Evolutionary conservation across 2,329 filamentous ascomycete species (phyloP).

Genomic region (Cladophialophora carrionii): DNA sequence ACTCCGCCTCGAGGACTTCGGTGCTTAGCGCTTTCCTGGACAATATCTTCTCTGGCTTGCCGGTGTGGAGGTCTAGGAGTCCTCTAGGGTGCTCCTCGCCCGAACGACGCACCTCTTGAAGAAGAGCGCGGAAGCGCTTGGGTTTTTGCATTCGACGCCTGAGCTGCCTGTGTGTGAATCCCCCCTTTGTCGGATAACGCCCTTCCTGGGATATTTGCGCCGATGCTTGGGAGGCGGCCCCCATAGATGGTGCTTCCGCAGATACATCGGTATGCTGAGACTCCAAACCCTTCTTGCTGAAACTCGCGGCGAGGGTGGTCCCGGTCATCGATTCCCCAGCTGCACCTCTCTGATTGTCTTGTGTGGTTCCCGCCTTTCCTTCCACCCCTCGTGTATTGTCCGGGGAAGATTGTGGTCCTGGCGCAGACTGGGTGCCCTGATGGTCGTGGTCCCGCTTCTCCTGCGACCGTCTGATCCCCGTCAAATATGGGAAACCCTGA

Average conservation of each 20-base stretch:
- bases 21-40: slow-evolving; percentile 17
- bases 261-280: not conserved
- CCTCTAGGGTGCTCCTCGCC: slow-evolving; percentile 1
- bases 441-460: not conserved
- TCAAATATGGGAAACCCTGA: slow-evolving; percentile 8
- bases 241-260: not conserved
- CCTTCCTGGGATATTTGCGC: not conserved
- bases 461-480: not conserved
- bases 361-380: not conserved
- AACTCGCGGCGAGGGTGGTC: not conserved
- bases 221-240: not conserved
- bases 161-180: not conserved
- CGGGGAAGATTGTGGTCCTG: not conserved
- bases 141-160: slow-evolving; percentile 1
- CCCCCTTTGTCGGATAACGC: not conserved
- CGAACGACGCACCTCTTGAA: slow-evolving; percentile 6
- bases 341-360: not conserved
- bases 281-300: not conserved
- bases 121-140: slow-evolving; percentile 12
- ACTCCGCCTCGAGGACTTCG: slow-evolving; percentile 32
- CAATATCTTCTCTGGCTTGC: slow-evolving; percentile 9
- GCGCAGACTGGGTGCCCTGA: not conserved
- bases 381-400: not conserved
- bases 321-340: not conserved
- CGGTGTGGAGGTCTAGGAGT: slow-evolving; percentile 8